These are phyloP conservation scores for Xylaria curta DNA, from an alignment of 495 filamentous ascomycete genomes.

Conservation along the genomic window DNA sequence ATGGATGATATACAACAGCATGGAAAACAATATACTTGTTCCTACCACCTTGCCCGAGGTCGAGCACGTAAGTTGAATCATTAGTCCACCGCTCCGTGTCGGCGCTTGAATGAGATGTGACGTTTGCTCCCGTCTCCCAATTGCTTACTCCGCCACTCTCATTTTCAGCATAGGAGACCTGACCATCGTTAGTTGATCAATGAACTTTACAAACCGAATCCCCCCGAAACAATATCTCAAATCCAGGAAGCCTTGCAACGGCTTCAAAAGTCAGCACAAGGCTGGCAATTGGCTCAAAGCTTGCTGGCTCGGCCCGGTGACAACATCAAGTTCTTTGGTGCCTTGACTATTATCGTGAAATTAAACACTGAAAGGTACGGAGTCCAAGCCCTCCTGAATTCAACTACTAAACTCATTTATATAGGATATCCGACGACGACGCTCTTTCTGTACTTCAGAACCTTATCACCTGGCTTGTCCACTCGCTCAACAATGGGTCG, in stretches of 20 bases:
- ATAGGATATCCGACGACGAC: constrained; percentile 66
- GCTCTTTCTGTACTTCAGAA: constrained; percentile 69
- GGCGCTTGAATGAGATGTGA: not conserved
- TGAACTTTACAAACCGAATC: constrained; percentile 74
- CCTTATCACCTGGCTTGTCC: constrained; percentile 71
- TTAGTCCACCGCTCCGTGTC: not conserved
- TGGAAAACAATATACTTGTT: constrained; percentile 34
- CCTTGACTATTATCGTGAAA: constrained; percentile 90
- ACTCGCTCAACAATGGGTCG: constrained; percentile 63
- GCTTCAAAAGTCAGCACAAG: constrained; percentile 77
- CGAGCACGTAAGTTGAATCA: constrained; percentile 33
- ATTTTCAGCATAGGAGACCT: constrained; percentile 23
- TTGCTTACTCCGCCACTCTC: constrained; percentile 20
- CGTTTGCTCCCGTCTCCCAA: not conserved
- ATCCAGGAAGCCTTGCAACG: constrained; percentile 79
- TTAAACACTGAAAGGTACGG: constrained; percentile 79
- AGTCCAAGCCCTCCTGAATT: not conserved
- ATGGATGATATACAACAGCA: constrained; percentile 36
- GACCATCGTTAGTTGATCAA: constrained; percentile 58
- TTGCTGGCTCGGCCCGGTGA: constrained; percentile 69
- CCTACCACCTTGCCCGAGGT: constrained; percentile 38
- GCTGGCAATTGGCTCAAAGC: constrained; percentile 83
- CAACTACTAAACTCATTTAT: constrained; percentile 39
- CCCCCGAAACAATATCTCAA: constrained; percentile 62
- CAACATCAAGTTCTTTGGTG: constrained; percentile 90